Percentiles rank a stretch among this genome's conserved stretches.
Evolutionary conservation across 768 basidiomycete species (phyloP).

Genomic region (Boletus speciosus): DNA sequence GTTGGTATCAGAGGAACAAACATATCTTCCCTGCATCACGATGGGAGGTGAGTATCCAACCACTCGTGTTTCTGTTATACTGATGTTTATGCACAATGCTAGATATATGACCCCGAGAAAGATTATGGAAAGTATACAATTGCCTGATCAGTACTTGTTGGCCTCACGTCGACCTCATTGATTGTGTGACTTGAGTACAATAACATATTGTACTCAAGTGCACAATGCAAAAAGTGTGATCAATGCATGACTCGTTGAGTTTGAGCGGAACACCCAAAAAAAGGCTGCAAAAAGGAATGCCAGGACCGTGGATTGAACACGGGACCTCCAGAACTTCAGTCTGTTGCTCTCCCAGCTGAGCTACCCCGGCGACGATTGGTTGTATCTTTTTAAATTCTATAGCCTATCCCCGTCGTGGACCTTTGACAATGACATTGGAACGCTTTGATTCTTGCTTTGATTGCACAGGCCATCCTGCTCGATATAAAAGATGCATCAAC

Average conservation of each 20-base stretch:
- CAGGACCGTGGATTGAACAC: conserved; percentile 79
- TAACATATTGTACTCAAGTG: neutral
- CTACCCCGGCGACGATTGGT: conserved; percentile 47
- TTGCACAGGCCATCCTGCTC: neutral
- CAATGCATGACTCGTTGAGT: neutral
- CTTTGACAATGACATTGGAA: neutral
- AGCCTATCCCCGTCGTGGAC: neutral
- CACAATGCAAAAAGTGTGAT: neutral
- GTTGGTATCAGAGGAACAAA: conserved; percentile 94
- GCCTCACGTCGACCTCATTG: neutral
- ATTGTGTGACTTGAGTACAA: neutral
- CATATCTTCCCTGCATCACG: conserved; percentile 96
- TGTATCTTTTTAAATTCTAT: neutral
- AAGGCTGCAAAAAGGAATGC: conserved; percentile 37
- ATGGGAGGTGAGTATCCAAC: conserved; percentile 71
- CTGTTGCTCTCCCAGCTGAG: conserved; percentile 77
- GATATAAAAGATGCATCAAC: conserved; percentile 10
- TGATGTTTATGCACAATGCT: neutral
- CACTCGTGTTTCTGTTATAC: neutral
- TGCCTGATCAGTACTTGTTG: conserved; percentile 29
- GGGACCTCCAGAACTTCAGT: conserved; percentile 75
- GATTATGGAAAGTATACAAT: conserved; percentile 92
- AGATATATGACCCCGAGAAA: conserved; percentile 95
- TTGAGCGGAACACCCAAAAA: neutral
- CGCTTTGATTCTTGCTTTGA: neutral